Evolutionary conservation across 202 grass and related monocot species (phyloP).

Genomic region (Panicum hallii): DNA sequence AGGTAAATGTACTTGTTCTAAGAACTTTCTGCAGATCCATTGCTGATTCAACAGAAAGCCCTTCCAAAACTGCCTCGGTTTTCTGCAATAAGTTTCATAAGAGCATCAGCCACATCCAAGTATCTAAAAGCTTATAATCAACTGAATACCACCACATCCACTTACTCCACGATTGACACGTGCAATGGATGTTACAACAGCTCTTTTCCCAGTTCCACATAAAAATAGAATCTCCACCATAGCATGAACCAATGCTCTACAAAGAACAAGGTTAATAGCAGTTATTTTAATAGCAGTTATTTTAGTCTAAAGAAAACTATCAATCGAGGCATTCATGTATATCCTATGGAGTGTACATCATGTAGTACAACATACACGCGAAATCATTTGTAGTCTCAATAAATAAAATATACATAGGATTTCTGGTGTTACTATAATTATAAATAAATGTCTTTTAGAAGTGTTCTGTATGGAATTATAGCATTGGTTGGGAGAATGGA

Average conservation of each 20-base stretch:
- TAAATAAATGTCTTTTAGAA: slow-evolving; percentile 6
- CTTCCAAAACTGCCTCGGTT: slow-evolving; percentile 74
- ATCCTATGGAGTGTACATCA: neutral
- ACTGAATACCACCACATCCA: slow-evolving; percentile 52
- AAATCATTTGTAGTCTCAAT: slow-evolving; percentile 1
- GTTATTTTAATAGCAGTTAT: slow-evolving; percentile 38
- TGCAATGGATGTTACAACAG: slow-evolving; percentile 68
- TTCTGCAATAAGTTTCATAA: slow-evolving; percentile 59
- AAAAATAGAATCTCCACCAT: slow-evolving; percentile 98
- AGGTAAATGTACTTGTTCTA: slow-evolving; percentile 67
- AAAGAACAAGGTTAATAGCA: slow-evolving; percentile 26
- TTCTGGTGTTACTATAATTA: slow-evolving; percentile 11
- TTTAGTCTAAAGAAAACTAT: slow-evolving; percentile 54
- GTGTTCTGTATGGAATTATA: neutral
- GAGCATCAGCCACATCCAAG: slow-evolving; percentile 46
- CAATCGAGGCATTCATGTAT: slow-evolving; percentile 29
- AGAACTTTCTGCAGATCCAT: slow-evolving; percentile 88
- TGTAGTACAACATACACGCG: slow-evolving; percentile 20
- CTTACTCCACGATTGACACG: slow-evolving; percentile 56
- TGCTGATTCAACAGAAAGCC: slow-evolving; percentile 85
- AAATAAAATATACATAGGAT: slow-evolving; percentile 16
- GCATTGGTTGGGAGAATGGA: slow-evolving; percentile 18
- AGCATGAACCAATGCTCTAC: slow-evolving; percentile 95
- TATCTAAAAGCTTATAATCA: slow-evolving; percentile 46
- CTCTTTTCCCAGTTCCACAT: slow-evolving; percentile 76